Percentiles rank a stretch among this genome's conserved stretches.
Evolutionary conservation across 2,329 filamentous ascomycete species (phyloP).

Genomic region (Phoma sp.): DNA sequence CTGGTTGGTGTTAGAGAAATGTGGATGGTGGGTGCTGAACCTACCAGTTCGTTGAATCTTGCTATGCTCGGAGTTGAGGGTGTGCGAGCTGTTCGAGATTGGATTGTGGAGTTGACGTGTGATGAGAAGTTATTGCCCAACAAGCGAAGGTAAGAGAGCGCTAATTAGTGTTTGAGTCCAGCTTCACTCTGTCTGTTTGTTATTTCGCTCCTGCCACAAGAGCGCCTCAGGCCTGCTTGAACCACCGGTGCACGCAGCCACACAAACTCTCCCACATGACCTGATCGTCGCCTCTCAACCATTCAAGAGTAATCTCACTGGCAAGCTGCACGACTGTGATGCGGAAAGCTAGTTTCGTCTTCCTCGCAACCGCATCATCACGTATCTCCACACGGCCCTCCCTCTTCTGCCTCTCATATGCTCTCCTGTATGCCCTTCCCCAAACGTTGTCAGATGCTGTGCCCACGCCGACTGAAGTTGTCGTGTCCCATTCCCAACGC

Average conservation of each 20-base stretch:
- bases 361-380: background rate
- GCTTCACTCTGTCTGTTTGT: too few species aligned
- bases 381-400: slow-evolving; percentile 28
- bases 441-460: slow-evolving; percentile 76
- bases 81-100: too few species aligned
- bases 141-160: too few species aligned
- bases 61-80: too few species aligned
- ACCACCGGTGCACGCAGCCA: slow-evolving; percentile 60
- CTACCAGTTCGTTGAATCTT: too few species aligned
- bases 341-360: slow-evolving; percentile 36
- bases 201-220: background rate
- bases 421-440: slow-evolving; percentile 74
- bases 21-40: background rate
- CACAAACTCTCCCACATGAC: slow-evolving; percentile 86
- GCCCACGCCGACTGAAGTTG: slow-evolving; percentile 63
- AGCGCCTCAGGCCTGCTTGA: slow-evolving; percentile 1
- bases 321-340: slow-evolving; percentile 44
- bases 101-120: too few species aligned
- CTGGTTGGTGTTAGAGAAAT: background rate
- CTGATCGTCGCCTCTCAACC: slow-evolving; percentile 76
- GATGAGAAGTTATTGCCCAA: too few species aligned
- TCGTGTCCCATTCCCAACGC: slow-evolving; percentile 68
- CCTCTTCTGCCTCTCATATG: slow-evolving; percentile 49
- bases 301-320: slow-evolving; percentile 60
- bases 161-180: too few species aligned